Evolutionary conservation across 352 stramenopile species (phyloP).

Genomic region (Globisporangium uncinulatum): DNA sequence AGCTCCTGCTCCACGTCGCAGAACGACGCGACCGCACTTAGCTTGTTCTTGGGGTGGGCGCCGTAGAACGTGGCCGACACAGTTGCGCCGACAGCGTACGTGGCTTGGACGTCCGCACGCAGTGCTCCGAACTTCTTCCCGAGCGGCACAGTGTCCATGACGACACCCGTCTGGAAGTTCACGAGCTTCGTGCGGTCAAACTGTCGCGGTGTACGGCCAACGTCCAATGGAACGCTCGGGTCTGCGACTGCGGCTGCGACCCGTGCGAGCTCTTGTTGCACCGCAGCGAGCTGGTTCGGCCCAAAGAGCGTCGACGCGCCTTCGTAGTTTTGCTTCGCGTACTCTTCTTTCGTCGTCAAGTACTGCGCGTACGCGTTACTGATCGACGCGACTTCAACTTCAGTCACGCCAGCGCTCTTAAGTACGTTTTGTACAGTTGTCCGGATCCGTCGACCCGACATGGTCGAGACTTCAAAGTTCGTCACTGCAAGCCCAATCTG

Average conservation of each 20-base stretch:
- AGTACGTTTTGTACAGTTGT: slow-evolving; percentile 27
- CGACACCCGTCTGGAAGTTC: slow-evolving; percentile 35
- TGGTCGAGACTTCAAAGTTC: slow-evolving; percentile 57
- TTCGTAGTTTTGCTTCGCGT: slow-evolving; percentile 61
- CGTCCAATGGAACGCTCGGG: slow-evolving; percentile 19
- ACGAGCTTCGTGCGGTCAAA: slow-evolving; percentile 27
- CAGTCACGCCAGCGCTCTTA: slow-evolving; percentile 17
- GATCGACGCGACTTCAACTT: slow-evolving; percentile 45
- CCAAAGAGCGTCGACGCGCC: slow-evolving; percentile 68
- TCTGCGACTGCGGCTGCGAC: slow-evolving; percentile 28
- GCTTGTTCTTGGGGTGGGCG: slow-evolving; percentile 41
- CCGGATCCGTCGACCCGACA: slow-evolving; percentile 54
- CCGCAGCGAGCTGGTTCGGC: slow-evolving; percentile 50
- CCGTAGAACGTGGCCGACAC: slow-evolving; percentile 33
- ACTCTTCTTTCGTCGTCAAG: slow-evolving; percentile 60
- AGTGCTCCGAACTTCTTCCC: slow-evolving; percentile 21
- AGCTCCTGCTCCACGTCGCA: slow-evolving; percentile 38
- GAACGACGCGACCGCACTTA: slow-evolving; percentile 35
- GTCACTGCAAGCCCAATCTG: slow-evolving; percentile 46
- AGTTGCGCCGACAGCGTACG: slow-evolving; percentile 26
- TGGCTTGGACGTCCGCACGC: slow-evolving; percentile 15
- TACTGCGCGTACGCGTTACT: slow-evolving; percentile 62
- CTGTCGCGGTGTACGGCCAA: slow-evolving; percentile 31
- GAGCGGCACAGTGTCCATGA: slow-evolving; percentile 20
- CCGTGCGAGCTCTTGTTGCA: slow-evolving; percentile 46